Evolutionary conservation across 768 basidiomycete genomes (phyloP).

Genomic region (Boletus speciosus): DNA sequence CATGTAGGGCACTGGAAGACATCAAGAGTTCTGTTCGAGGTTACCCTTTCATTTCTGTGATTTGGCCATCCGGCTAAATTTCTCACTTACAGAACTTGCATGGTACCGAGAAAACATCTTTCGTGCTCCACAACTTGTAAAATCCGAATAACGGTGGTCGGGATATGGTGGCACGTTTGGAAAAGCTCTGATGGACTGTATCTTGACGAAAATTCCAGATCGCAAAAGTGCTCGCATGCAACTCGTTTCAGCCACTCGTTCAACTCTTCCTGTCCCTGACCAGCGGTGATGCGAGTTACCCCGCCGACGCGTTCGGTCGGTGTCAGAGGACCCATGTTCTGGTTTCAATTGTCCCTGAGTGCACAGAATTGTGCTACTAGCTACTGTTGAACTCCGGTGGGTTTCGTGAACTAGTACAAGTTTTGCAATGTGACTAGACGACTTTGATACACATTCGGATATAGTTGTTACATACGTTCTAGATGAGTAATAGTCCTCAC

Average conservation of each 20-base stretch:
- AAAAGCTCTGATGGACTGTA: background rate
- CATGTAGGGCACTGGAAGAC: slow-evolving; percentile 72
- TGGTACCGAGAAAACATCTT: background rate
- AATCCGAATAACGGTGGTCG: background rate
- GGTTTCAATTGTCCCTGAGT: background rate
- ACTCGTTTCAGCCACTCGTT: background rate
- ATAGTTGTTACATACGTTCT: background rate
- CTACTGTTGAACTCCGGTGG: background rate
- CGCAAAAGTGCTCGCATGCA: background rate
- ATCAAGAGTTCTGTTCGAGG: slow-evolving; percentile 75
- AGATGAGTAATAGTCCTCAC: background rate
- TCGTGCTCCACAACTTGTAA: background rate
- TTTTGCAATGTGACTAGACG: background rate
- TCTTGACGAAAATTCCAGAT: background rate
- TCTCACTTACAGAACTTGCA: background rate
- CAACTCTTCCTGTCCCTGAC: background rate
- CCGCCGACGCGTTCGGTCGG: background rate
- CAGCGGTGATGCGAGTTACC: no score
- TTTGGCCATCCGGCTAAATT: background rate
- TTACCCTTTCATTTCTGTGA: slow-evolving; percentile 19
- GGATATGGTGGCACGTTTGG: no score
- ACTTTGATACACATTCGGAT: background rate
- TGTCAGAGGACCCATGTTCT: background rate
- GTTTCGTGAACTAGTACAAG: background rate
- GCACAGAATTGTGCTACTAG: background rate